Conservation (phyloP, 495 filamentous ascomycete genomes). For the Neurospora sp. region DNA sequence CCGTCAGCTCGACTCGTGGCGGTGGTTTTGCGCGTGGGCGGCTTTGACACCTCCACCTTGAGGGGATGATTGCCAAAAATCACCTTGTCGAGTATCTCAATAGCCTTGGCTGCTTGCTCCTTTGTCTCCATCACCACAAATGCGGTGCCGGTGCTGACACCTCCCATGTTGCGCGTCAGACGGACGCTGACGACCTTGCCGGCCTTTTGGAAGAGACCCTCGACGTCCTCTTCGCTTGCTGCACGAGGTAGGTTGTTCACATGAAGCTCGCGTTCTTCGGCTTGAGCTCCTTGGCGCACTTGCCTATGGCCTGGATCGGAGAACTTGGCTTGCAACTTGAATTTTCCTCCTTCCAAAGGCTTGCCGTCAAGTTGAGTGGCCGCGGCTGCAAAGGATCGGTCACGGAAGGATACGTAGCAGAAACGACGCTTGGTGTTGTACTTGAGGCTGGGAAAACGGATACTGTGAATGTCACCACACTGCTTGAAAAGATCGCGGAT, state of each 20-base stretch:
- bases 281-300: conserved; percentile 67
- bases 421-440: conserved; percentile 82
- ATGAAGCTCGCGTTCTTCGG: conserved; percentile 82
- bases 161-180: conserved; percentile 51
- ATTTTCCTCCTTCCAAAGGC: conserved; percentile 47
- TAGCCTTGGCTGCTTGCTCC: conserved; percentile 56
- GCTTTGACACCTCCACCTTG: conserved; percentile 52
- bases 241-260: conserved; percentile 62
- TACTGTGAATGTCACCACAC: conserved; percentile 71
- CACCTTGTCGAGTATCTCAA: conserved; percentile 59
- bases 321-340: conserved; percentile 64
- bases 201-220: conserved; percentile 59
- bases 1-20: conserved; percentile 23
- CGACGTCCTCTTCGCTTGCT: conserved; percentile 56
- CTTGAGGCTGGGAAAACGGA: conserved; percentile 86
- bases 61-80: conserved; percentile 60
- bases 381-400: conserved; percentile 48
- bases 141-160: conserved; percentile 59
- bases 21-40: conserved; percentile 32
- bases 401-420: conserved; percentile 83
- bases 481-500: conserved; percentile 66
- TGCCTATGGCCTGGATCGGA: conserved; percentile 74
- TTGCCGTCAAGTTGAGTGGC: conserved; percentile 65
- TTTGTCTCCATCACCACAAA: conserved; percentile 70
- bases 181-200: conserved; percentile 62